These are phyloP conservation scores for Penicillium sp. DNA, from an alignment of 2,329 filamentous ascomycete species.

Conservation along the genomic window DNA sequence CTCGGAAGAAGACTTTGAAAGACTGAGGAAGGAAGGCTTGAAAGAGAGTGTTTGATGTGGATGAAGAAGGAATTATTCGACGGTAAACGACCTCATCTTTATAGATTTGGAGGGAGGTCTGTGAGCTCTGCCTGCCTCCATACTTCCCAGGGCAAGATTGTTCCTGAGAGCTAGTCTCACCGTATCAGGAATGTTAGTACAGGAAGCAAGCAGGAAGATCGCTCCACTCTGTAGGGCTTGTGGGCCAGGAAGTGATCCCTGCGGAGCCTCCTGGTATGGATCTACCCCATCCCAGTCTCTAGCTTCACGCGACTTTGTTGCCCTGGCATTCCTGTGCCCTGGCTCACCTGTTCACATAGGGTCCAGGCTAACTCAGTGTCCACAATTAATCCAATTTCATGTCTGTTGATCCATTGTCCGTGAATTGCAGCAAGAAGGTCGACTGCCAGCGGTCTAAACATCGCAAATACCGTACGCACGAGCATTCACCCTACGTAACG, in stretches of 20 bases:
- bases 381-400: neutral
- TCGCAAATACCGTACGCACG: neutral
- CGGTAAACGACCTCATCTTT: constrained; percentile 30
- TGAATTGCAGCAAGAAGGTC: neutral
- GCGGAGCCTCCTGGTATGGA: constrained; percentile 27
- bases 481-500: neutral
- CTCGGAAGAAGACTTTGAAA: constrained; percentile 18
- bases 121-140: constrained; percentile 12
- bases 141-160: constrained; percentile 7
- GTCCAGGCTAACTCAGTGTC: neutral
- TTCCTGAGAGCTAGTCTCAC: constrained; percentile 6
- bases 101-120: constrained; percentile 33
- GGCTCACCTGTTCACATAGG: neutral
- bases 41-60: constrained; percentile 33
- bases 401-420: constrained; percentile 2
- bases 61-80: constrained; percentile 28
- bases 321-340: constrained; percentile 17
- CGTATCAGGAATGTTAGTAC: constrained; percentile 34
- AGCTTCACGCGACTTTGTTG: constrained; percentile 12
- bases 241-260: constrained; percentile 9
- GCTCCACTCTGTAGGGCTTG: constrained; percentile 14
- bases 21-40: constrained; percentile 24
- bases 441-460: neutral
- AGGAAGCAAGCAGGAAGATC: constrained; percentile 21
- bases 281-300: constrained; percentile 16